Base-by-base conservation (phyloP, 78 protist genomes). In the Chrysochromulina tobinii region DNA sequence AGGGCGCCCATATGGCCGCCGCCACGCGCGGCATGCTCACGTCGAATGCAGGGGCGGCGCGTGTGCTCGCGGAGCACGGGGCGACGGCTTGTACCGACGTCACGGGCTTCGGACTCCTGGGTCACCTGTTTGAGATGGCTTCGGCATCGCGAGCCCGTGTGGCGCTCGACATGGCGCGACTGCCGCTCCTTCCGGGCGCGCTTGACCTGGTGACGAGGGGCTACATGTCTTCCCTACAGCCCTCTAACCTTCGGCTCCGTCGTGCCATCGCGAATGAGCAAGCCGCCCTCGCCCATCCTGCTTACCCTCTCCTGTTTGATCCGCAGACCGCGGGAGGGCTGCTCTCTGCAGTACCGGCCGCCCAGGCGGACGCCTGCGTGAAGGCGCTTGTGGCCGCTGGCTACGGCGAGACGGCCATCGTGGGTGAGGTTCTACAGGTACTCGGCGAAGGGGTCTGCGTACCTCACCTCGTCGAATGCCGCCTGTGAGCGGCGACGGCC, bases 31-130 rank as follows among this genome's bases (percentile, higher is more conserved):
- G 53, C 61, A 88, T 87, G 92, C 7, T 3, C 25, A 2, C 12
- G 23, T 81, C 90, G 50, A 93, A 89, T 17, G 54, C 23, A 23
- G 59, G 1, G 18, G 92, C 92, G 51, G 94, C 94, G 27, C 50
- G 7, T 61, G 4, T 61, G 1, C 91, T 92, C 64, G 15, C 2
- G n/a, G 25, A 14, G 15, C 25, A 21, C 15, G 79, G 59, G 0
- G 91, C 77, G 25, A 0, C 17, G 58, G 81, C 90, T 14, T 75
- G 90, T 81, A 89, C 95, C 8, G 95, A 93, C 61, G 89, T 93
- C 23, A 93, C 95, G 9, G 95, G 95, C 66, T 93, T 93, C 57
- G 95, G 95, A 50, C 72, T 93, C 61, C 77, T 89, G 20, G 93
- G 93, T 23, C 95, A 93, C 87, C 84, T 93, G 54, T 14, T 67